A percentile compares a stretch with the other conserved stretches of the same genome.
Evolutionary conservation across 306 rosid species (phyloP).

Genomic region (Prunus fruticosa): DNA sequence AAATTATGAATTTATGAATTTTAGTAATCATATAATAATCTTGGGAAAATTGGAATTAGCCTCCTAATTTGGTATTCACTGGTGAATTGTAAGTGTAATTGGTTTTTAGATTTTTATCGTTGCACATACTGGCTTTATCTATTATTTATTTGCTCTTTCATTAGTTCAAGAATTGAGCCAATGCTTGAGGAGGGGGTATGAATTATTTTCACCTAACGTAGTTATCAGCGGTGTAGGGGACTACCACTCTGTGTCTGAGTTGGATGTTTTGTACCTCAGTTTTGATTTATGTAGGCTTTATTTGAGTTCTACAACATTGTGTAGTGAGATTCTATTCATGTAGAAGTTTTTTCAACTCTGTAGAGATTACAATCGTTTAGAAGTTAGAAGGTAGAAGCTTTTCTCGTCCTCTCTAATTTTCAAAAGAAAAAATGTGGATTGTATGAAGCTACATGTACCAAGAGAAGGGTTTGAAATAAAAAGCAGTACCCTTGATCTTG

Average conservation of each 20-base stretch:
- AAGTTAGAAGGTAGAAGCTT: not conserved
- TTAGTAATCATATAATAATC: not conserved
- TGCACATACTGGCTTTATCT: not conserved
- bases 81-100: not conserved
- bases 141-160: not conserved
- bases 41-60: not conserved
- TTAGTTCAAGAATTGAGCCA: not conserved
- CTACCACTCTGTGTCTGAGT: not conserved
- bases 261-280: not conserved
- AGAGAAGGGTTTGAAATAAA: constrained; percentile 48
- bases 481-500: constrained; percentile 60
- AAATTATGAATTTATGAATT: not conserved
- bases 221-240: not conserved
- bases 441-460: constrained; percentile 65
- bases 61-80: not conserved
- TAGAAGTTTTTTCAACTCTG: no score
- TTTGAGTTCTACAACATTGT: not conserved
- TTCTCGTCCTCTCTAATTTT: not conserved
- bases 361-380: not conserved
- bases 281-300: not conserved
- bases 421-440: not conserved
- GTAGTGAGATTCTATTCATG: no score
- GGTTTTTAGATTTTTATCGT: not conserved
- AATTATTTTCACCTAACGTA: not conserved
- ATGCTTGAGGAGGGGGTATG: not conserved